Evolutionary conservation across 768 basidiomycete species (phyloP), one percentile per base, ranked within the genome.

Genomic region (Lentinula sp.): DNA sequence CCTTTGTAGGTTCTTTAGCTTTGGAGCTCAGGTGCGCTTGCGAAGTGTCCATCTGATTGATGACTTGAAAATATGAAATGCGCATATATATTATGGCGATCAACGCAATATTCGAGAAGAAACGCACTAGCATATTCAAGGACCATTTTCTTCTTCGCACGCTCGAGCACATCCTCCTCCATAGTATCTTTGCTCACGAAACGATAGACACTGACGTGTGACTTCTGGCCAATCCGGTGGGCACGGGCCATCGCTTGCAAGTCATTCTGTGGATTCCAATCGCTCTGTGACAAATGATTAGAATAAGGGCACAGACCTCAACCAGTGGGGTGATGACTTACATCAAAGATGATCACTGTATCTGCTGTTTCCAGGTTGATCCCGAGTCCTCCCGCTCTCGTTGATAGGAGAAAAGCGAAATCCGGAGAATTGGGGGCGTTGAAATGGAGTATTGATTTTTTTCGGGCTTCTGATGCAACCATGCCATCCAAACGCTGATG

Each of bases 41-140:
- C 45, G 95, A 95, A 23, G 97, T 99, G 76, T 99, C 97, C 91
- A 98, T 97, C 76, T 98, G 96, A 75, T 98, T 97, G 80, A 99
- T 98, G 78, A 99, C 95, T 97, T 72, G n/a, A 13, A 57, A 45
- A 58, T 53, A 58, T 18, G 33, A 15, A 42, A 37, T 16, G 53
- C 35, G 33, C 53, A 36, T 41, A 43, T 51, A 28, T 56, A 63
- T 48, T 51, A 65, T 20, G 41, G 53, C 60, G 23, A 32, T 45
- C 59, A 45, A 63, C 45, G 66, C 33, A 48, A 13, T 39, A 61
- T 35, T 55, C 15, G 23, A 57, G 48, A 57, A 20, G 20, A 62
- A 55, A 90, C 95, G 71, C 74, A 98, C 95, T 98, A 46, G 97
- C 97, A 79, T 98, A 97, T 74, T 99, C 97, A 64, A 99, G 79